phyloP scores from a whole-genome alignment of 768 basidiomycete species.

The Russula dissimulans region DNA sequence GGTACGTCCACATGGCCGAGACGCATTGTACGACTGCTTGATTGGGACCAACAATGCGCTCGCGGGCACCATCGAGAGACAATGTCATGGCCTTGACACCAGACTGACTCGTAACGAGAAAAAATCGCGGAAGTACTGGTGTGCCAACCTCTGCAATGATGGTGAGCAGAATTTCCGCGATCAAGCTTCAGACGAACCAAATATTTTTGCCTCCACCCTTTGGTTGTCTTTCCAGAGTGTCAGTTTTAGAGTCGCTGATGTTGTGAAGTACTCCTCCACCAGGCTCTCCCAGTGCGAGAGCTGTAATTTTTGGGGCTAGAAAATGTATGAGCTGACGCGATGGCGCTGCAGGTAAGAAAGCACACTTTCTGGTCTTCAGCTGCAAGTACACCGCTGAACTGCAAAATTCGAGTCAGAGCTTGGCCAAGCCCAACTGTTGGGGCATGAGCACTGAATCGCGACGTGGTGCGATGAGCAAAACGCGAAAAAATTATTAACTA shows the following conservation, averaged over 20 bases:
- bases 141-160: slow-evolving; percentile 58
- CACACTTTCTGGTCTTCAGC: slow-evolving; percentile 41
- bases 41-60: slow-evolving; percentile 42
- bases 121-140: slow-evolving; percentile 74
- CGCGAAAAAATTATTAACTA: not conserved
- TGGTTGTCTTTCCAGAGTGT: slow-evolving; percentile 86
- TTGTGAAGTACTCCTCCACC: slow-evolving; percentile 61
- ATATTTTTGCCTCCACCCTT: slow-evolving; percentile 70
- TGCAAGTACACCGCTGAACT: slow-evolving; percentile 60
- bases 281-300: slow-evolving; percentile 59
- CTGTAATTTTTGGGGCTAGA: slow-evolving; percentile 42
- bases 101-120: slow-evolving; percentile 75
- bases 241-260: slow-evolving; percentile 64
- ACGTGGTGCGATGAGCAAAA: not conserved
- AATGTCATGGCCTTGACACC: slow-evolving; percentile 79
- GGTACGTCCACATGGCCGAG: slow-evolving; percentile 72
- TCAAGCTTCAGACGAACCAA: slow-evolving; percentile 43
- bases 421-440: slow-evolving; percentile 44
- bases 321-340: not conserved
- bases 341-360: slow-evolving; percentile 10
- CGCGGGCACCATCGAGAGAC: slow-evolving; percentile 69
- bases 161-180: not conserved
- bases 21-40: slow-evolving; percentile 58
- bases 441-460: not conserved
- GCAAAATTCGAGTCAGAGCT: slow-evolving; percentile 52